phyloP scores from a whole-genome alignment of 352 stramenopile genomes.

The Globisporangium nodosum region DNA sequence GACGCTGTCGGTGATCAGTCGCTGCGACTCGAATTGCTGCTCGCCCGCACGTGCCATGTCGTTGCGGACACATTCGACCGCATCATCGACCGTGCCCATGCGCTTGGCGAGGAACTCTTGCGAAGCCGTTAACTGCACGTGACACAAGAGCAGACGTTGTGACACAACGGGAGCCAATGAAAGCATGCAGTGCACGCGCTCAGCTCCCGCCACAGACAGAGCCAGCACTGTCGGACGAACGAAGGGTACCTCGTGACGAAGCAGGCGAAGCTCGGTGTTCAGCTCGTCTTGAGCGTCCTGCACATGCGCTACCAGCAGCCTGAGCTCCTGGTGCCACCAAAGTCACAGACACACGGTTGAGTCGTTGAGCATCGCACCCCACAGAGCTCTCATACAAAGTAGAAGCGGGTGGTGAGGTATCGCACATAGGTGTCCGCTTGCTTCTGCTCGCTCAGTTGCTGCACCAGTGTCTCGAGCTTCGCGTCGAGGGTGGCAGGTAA shows the following conservation, averaged over 20 bases:
- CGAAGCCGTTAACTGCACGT: slow-evolving; percentile 15
- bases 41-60: slow-evolving; percentile 25
- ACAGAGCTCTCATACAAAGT: background rate
- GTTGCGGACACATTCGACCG: slow-evolving; percentile 31
- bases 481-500: slow-evolving; percentile 25
- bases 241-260: slow-evolving; percentile 33
- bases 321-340: slow-evolving; percentile 25
- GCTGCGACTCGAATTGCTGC: slow-evolving; percentile 22
- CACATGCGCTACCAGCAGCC: slow-evolving; percentile 29
- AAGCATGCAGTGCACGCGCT: background rate
- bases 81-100: slow-evolving; percentile 35
- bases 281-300: slow-evolving; percentile 44
- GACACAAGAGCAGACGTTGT: background rate
- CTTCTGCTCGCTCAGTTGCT: slow-evolving; percentile 26
- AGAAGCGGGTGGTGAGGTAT: background rate
- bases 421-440: slow-evolving; percentile 33
- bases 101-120: slow-evolving; percentile 36
- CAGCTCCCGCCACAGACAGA: background rate
- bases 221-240: background rate
- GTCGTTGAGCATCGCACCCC: background rate
- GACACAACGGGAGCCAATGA: background rate
- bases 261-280: slow-evolving; percentile 31
- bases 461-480: slow-evolving; percentile 21
- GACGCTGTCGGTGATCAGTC: slow-evolving; percentile 20
- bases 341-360: background rate